Percentiles rank a stretch among this genome's conserved stretches.
Evolutionary conservation across 805 yeast species (phyloP).

Genomic region (Ogataea angusta): DNA sequence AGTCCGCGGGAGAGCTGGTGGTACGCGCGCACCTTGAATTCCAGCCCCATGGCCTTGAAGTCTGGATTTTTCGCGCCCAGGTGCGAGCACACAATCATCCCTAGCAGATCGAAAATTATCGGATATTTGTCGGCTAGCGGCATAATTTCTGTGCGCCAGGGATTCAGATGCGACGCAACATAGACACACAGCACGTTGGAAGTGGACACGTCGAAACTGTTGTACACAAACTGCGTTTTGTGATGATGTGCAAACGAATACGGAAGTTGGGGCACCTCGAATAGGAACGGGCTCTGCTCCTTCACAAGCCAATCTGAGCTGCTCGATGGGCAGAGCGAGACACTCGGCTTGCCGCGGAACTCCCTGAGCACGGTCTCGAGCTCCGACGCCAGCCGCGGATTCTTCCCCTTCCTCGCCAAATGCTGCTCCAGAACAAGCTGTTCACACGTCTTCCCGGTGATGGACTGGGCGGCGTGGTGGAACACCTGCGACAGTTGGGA

Average conservation of each 20-base stretch:
- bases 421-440: conserved; percentile 17
- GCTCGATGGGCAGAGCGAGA: too few relatives aligned
- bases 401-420: conserved; percentile 14
- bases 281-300: too few relatives aligned
- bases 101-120: conserved; percentile 14
- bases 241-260: conserved; percentile 3
- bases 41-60: conserved; percentile 10
- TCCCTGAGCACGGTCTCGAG: conserved; percentile 13
- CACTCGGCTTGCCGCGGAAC: background rate
- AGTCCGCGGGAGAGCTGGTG: conserved; percentile 13
- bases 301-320: too few relatives aligned
- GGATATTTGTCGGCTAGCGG: conserved; percentile 13
- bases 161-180: conserved; percentile 6
- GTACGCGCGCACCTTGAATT: conserved; percentile 13
- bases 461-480: conserved; percentile 15
- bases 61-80: conserved; percentile 9
- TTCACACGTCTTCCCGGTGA: conserved; percentile 17
- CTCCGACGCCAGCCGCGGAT: conserved; percentile 17
- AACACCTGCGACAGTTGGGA: conserved; percentile 10
- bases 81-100: conserved; percentile 17
- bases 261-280: background rate
- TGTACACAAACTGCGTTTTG: conserved; percentile 12
- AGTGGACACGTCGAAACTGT: conserved; percentile 12
- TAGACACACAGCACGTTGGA: conserved; percentile 17
- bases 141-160: conserved; percentile 15